phyloP scores from a whole-genome alignment of 768 basidiomycete species.

The Amanita muscaria region DNA sequence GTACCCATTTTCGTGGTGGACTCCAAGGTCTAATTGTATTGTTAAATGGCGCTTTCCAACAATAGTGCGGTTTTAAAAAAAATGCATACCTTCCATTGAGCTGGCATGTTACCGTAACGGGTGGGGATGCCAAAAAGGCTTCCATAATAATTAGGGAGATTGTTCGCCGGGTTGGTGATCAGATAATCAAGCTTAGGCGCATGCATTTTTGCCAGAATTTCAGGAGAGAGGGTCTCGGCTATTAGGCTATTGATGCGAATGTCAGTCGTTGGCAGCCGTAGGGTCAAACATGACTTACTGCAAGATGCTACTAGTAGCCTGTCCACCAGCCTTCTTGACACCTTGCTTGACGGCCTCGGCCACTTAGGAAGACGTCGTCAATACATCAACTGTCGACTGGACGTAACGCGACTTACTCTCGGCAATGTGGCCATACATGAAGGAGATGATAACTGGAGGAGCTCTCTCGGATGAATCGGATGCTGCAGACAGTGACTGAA shows the following conservation, averaged over 20 bases:
- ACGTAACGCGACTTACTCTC: constrained; percentile 36
- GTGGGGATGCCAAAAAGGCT: constrained; percentile 73
- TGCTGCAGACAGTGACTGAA: no score
- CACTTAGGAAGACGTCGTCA: constrained; percentile 37
- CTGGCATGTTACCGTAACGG: constrained; percentile 75
- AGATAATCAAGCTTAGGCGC: constrained; percentile 73
- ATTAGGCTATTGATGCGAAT: no score
- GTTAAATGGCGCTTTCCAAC: no score
- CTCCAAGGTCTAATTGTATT: constrained; percentile 42
- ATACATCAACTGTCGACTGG: no score
- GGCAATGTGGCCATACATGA: constrained; percentile 67
- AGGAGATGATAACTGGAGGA: constrained; percentile 70
- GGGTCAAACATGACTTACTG: no score
- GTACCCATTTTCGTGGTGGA: no score
- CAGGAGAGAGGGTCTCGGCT: constrained; percentile 66
- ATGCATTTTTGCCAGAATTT: constrained; percentile 59
- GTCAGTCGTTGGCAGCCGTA: no score
- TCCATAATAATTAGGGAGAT: constrained; percentile 57
- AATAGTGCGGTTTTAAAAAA: background rate
- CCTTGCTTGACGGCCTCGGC: constrained; percentile 47
- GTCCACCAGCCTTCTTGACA: constrained; percentile 40
- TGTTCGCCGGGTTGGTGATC: constrained; percentile 43
- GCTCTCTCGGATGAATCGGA: no score
- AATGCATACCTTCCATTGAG: constrained; percentile 76
- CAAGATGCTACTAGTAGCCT: constrained; percentile 41